phyloP scores from a whole-genome alignment of 116 monocot genomes.

The Iris pallida region DNA sequence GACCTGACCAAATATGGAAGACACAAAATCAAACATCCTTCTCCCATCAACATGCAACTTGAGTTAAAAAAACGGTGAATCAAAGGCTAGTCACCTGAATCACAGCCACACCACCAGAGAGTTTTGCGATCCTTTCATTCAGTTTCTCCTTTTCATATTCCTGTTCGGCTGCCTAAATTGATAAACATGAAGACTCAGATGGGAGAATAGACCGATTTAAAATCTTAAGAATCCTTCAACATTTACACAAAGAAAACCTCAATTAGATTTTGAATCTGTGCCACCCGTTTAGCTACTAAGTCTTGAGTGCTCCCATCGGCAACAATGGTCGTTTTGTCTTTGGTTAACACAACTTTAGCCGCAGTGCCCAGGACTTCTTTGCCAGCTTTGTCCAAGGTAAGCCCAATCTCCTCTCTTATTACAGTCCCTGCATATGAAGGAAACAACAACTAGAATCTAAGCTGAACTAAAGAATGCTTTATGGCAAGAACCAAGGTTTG shows the following conservation, averaged over 20 bases:
- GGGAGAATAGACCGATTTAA: not conserved
- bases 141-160: constrained; percentile 92
- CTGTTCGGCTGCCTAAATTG: constrained; percentile 58
- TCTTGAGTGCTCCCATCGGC: constrained; percentile 93
- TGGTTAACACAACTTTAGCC: constrained; percentile 77
- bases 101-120: constrained; percentile 95
- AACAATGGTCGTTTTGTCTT: constrained; percentile 80
- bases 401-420: constrained; percentile 80
- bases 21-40: not conserved
- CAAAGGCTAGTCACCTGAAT: constrained; percentile 44
- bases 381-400: constrained; percentile 76
- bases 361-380: constrained; percentile 78
- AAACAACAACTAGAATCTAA: too few species aligned
- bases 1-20: constrained; percentile 30
- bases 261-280: constrained; percentile 68
- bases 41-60: not conserved
- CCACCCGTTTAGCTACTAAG: constrained; percentile 65
- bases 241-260: constrained; percentile 45
- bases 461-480: too few species aligned
- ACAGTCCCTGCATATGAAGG: constrained; percentile 55
- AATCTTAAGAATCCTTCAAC: not conserved
- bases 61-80: not conserved
- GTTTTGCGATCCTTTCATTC: constrained; percentile 87
- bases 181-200: not conserved
- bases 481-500: not conserved